These are phyloP conservation scores for Colletotrichum eleusines DNA, from an alignment of 2,329 filamentous ascomycete genomes.

Conservation along the genomic window DNA sequence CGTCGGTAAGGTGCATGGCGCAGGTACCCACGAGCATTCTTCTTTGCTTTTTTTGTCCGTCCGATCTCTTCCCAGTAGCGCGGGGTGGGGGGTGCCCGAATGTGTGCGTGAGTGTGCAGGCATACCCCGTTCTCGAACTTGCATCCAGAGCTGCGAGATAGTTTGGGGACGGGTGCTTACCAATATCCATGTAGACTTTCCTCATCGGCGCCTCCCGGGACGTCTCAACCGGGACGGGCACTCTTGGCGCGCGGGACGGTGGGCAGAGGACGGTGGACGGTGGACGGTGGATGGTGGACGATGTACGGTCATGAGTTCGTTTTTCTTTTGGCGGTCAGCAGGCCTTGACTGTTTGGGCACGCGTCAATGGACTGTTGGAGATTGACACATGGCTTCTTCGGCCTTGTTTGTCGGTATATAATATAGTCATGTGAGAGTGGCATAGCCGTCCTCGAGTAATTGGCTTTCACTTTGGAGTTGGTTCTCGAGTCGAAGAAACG, in stretches of 20 bases:
- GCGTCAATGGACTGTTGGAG: not conserved
- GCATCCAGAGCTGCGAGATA: not conserved
- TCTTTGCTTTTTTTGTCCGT: not conserved
- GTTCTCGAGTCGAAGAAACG: not conserved
- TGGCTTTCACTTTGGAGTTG: not conserved
- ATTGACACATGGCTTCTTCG: not conserved
- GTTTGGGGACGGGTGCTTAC: not conserved
- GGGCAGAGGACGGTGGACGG: not conserved
- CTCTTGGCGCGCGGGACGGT: not conserved
- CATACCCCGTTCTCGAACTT: not conserved
- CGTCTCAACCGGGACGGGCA: not conserved
- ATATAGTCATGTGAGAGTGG: not conserved
- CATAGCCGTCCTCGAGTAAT: not conserved
- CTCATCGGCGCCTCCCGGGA: not conserved
- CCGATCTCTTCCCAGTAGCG: not conserved
- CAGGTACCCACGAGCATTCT: not conserved
- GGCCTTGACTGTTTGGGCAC: not conserved
- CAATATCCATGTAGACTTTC: not conserved
- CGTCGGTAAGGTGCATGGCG: not conserved
- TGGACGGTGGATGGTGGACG: not conserved
- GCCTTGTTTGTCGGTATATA: no score
- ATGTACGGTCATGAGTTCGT: not conserved
- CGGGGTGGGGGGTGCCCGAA: no score
- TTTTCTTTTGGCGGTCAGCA: not conserved
- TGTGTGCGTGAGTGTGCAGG: not conserved